These are phyloP conservation scores for Leptomonas pyrrhocoris DNA, from an alignment of 208 protist genomes.

Conservation along the genomic window DNA sequence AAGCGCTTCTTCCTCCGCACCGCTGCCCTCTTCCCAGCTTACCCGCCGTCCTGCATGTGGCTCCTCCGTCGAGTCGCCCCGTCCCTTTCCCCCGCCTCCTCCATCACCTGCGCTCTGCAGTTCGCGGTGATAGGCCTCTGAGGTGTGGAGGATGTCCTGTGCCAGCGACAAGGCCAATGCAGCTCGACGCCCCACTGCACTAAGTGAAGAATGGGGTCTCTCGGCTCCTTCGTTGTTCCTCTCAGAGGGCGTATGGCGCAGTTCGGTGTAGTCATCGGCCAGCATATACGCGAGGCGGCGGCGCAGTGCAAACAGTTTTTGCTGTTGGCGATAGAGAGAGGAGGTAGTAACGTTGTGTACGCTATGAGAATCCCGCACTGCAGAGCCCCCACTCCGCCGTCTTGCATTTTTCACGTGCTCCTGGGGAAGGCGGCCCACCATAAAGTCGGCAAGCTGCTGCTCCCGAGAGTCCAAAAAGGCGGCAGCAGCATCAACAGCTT, in stretches of 20 bases:
- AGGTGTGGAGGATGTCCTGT: conserved; percentile 14
- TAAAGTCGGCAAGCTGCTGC: conserved; percentile 14
- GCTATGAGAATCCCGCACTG: too few relatives aligned
- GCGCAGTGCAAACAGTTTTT: conserved; percentile 24
- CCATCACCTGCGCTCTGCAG: background rate
- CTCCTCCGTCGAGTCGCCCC: background rate
- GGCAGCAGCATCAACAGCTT: background rate
- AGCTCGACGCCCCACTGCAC: background rate
- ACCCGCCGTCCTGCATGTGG: background rate
- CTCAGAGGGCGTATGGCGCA: background rate
- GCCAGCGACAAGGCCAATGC: conserved; percentile 27
- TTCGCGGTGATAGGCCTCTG: background rate
- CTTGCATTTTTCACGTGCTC: background rate
- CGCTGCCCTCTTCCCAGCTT: background rate
- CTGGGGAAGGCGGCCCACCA: background rate
- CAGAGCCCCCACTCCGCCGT: background rate
- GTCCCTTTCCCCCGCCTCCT: background rate
- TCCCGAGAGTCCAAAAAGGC: background rate
- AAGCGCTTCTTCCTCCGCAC: background rate
- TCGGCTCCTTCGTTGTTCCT: background rate
- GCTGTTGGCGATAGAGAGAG: conserved; percentile 24
- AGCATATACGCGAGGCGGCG: conserved; percentile 36
- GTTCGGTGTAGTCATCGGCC: conserved; percentile 3
- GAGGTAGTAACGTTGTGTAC: background rate
- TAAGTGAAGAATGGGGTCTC: background rate